Percentiles rank a stretch among this genome's conserved stretches.
These are phyloP conservation scores for Coemansia sp. DNA, from an alignment of 192 early-diverging fungal species.

Conservation along the genomic window DNA sequence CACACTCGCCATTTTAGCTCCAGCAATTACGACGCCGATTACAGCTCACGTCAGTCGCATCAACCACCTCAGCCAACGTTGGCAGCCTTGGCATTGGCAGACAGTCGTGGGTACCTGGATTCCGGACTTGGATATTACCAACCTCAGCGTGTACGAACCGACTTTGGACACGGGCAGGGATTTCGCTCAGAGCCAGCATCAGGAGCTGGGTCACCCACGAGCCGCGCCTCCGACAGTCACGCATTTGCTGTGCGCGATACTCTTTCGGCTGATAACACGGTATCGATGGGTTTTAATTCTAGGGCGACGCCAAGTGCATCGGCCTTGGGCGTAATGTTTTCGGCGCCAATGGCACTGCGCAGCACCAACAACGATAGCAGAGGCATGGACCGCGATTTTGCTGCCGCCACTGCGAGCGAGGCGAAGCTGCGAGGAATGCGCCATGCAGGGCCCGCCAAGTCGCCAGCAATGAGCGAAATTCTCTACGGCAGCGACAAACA, in stretches of 20 bases:
- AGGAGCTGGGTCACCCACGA: conserved; percentile 33
- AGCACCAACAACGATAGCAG: conserved; percentile 16
- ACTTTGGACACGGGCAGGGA: conserved; percentile 23
- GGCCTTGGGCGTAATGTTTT: conserved; percentile 43
- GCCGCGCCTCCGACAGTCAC: neutral
- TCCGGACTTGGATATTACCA: conserved; percentile 35
- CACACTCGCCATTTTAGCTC: neutral
- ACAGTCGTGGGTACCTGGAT: conserved; percentile 43
- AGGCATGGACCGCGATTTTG: neutral
- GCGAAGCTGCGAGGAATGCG: neutral
- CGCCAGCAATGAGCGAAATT: neutral
- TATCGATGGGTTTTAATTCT: neutral
- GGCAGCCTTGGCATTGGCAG: conserved; percentile 42
- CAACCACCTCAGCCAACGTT: conserved; percentile 36
- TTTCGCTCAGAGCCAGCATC: conserved; percentile 45
- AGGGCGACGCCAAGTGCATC: conserved; percentile 19
- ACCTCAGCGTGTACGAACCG: conserved; percentile 25
- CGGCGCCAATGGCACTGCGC: conserved; percentile 2
- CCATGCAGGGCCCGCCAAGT: neutral
- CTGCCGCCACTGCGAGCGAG: neutral
- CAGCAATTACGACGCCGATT: conserved; percentile 4
- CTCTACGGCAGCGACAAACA: neutral
- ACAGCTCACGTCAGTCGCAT: conserved; percentile 3
- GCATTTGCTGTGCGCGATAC: neutral
- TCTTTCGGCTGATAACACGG: conserved; percentile 23